These are phyloP conservation scores for Hypoxylon trugodes DNA, from an alignment of 495 filamentous ascomycete species.

Conservation along the genomic window DNA sequence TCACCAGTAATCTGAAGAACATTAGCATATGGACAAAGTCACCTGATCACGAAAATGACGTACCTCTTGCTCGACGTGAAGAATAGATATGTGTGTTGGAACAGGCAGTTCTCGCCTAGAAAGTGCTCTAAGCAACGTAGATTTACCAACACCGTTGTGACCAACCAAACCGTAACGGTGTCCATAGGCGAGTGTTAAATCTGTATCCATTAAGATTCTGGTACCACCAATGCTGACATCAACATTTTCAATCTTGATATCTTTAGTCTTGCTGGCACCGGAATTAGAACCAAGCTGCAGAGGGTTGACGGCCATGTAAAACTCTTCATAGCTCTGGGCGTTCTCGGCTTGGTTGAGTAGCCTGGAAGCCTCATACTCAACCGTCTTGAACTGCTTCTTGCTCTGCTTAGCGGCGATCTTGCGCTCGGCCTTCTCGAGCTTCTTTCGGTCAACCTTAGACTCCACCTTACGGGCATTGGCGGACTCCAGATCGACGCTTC, in stretches of 20 bases:
- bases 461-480: slow-evolving; percentile 92
- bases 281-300: slow-evolving; percentile 79
- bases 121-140: slow-evolving; percentile 88
- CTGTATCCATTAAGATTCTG: slow-evolving; percentile 90
- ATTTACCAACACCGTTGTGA: slow-evolving; percentile 99
- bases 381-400: slow-evolving; percentile 97
- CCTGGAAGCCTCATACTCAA: slow-evolving; percentile 95
- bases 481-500: slow-evolving; percentile 89
- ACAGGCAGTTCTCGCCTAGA: slow-evolving; percentile 94
- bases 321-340: slow-evolving; percentile 97
- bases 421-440: slow-evolving; percentile 97
- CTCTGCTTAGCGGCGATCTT: slow-evolving; percentile 99
- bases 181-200: slow-evolving; percentile 88
- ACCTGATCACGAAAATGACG: slow-evolving; percentile 5
- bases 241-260: slow-evolving; percentile 96
- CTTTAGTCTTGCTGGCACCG: slow-evolving; percentile 87
- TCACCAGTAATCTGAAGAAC: slow-evolving; percentile 82
- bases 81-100: slow-evolving; percentile 96
- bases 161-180: slow-evolving; percentile 96
- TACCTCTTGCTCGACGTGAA: slow-evolving; percentile 99
- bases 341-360: slow-evolving; percentile 83
- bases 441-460: slow-evolving; percentile 97
- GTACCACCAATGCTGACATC: slow-evolving; percentile 91
- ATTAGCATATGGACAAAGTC: slow-evolving; percentile 32
- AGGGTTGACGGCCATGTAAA: slow-evolving; percentile 99